phyloP scores from a whole-genome alignment of 2,329 filamentous ascomycete species.

The Fusarium kyushuense region DNA sequence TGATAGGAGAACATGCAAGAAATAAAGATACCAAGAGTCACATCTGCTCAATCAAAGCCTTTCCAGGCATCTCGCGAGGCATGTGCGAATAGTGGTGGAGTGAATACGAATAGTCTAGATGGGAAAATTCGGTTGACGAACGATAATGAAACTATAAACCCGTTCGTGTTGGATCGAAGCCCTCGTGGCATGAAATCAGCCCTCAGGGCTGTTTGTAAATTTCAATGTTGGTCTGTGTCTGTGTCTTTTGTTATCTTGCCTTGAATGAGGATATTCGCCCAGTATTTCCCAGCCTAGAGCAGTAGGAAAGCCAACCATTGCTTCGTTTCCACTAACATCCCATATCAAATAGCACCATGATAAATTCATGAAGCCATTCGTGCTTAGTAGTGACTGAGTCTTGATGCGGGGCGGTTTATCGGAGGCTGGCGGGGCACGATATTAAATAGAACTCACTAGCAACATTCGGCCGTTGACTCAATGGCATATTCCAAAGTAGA shows the following conservation, averaged over 20 bases:
- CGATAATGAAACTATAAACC: slow-evolving; percentile 39
- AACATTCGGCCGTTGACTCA: slow-evolving; percentile 21
- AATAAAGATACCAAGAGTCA: slow-evolving; percentile 36
- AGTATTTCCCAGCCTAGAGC: background rate
- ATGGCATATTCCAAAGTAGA: background rate
- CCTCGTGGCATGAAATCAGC: slow-evolving; percentile 3
- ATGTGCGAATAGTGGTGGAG: slow-evolving; percentile 10
- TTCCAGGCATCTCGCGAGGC: slow-evolving; percentile 4
- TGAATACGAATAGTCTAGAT: slow-evolving; percentile 29
- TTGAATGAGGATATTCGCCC: background rate
- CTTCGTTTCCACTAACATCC: background rate
- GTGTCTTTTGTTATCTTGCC: background rate
- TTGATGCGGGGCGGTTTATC: slow-evolving; percentile 26
- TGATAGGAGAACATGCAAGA: slow-evolving; percentile 24
- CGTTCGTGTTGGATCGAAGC: slow-evolving; percentile 2
- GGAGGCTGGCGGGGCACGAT: slow-evolving; percentile 27
- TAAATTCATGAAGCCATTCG: background rate
- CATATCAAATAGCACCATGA: background rate
- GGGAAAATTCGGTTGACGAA: slow-evolving; percentile 29
- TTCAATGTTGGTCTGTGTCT: background rate
- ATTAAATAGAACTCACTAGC: slow-evolving; percentile 30
- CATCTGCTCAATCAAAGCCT: slow-evolving; percentile 16
- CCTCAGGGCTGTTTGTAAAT: background rate
- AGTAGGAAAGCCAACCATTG: background rate
- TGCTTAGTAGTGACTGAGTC: background rate